Evolutionary conservation across 2,329 filamentous ascomycete species (phyloP).

Genomic region (Sarocladiaceae sp.): DNA sequence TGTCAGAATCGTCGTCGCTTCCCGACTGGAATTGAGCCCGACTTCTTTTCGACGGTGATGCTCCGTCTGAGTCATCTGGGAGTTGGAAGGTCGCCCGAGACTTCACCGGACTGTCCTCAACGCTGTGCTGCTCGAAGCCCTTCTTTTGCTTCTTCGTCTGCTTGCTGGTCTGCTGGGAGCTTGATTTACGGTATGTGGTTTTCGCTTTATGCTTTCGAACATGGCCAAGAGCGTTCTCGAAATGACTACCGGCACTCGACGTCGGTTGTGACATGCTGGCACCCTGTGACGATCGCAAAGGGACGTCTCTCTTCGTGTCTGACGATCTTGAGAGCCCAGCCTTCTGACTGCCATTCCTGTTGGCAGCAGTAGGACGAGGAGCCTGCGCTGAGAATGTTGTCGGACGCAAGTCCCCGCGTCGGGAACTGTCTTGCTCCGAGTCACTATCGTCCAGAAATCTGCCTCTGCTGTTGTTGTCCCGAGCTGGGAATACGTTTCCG

Average conservation of each 20-base stretch:
- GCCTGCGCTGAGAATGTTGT: neutral
- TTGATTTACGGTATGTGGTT: conserved; percentile 1
- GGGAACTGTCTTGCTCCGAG: neutral
- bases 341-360: neutral
- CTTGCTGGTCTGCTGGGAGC: too few relatives aligned
- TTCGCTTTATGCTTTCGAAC: conserved; percentile 3
- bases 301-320: too few relatives aligned
- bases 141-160: neutral
- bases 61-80: conserved; percentile 4
- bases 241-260: conserved; percentile 5
- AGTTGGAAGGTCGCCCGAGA: neutral
- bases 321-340: too few relatives aligned
- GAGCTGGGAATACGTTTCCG: neutral
- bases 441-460: neutral
- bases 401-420: conserved; percentile 1
- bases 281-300: neutral
- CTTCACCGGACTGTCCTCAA: neutral
- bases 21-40: neutral
- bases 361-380: neutral
- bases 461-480: neutral
- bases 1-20: neutral
- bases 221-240: conserved; percentile 1
- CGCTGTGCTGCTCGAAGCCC: neutral
- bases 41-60: neutral
- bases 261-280: neutral